phyloP scores from a whole-genome alignment of 495 filamentous ascomycete species.

The Penicillium tannophilum region DNA sequence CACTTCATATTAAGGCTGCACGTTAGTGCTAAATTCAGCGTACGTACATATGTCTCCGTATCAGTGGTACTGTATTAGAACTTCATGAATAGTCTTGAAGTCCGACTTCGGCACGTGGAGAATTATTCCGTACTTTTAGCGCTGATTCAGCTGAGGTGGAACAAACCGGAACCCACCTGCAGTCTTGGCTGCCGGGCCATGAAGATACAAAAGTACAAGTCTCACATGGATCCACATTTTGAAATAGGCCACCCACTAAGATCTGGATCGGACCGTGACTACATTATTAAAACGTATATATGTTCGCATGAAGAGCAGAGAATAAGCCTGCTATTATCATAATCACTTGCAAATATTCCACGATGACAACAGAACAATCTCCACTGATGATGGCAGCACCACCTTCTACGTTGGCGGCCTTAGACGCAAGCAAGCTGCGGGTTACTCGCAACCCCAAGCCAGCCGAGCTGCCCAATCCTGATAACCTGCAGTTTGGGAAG shows the following conservation, averaged over 20 bases:
- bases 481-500: background rate
- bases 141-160: background rate
- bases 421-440: constrained; percentile 3
- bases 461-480: background rate
- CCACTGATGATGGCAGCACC: background rate
- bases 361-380: background rate
- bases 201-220: constrained; percentile 1
- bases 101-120: background rate
- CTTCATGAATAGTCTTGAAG: no score
- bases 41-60: no score
- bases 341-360: background rate
- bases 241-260: background rate
- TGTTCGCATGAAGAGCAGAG: background rate
- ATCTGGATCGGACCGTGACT: background rate
- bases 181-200: background rate
- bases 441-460: background rate
- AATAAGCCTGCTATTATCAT: no score
- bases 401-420: background rate
- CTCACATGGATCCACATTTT: background rate
- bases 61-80: no score
- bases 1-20: no score
- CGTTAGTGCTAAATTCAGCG: no score
- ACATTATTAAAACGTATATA: background rate
- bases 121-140: background rate
- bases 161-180: background rate